Base-by-base conservation (phyloP, 768 basidiomycete genomes). In the Clitopilus hobsonii region DNA sequence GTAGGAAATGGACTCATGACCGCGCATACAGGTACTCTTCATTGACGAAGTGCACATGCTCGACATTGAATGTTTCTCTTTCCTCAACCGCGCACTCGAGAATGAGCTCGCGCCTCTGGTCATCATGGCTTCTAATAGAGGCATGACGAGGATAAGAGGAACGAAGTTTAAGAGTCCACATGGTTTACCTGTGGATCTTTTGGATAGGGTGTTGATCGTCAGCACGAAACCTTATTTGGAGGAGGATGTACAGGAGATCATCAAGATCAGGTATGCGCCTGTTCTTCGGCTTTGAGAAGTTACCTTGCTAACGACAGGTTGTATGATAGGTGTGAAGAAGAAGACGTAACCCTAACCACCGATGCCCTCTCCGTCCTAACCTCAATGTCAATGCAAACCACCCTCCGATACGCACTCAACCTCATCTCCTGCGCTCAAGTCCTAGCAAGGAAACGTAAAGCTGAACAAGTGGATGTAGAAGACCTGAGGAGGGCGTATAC, bases 1-100 rank as follows among this genome's bases (percentile, higher is more conserved):
- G 22, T 45, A 3, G n/a, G n/a, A 18, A 45, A 18, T 45, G 53
- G n/a, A n/a, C n/a, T n/a, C n/a, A n/a, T n/a, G 47, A 41, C 52
- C 38, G 32, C 45, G 49, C 7, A 60, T 38, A 26, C 62, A 95
- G 92, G 92, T 97, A n/a, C 77, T 97, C 11, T 98, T 98, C 77
- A 97, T 98, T 62, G 96, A 98, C 71, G 96, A 98, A 73, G 96
- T 98, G 11, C 96, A 98, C 78, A 99, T 99, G 96, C 86, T 99
- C 60, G 96, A 99, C 69, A 98, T 99, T 58, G 96, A 98, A 69
- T 98, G 96, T 67, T 98, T 98, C 78, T 97, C 95, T 6, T 99
- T 95, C 81, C 78, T 99, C 56, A 99, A 99, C 69, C 85, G 96
- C 28, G 96, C 96, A 1, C 78, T 99, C 49, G 96, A 99, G 68